Percentiles rank a stretch among this genome's conserved stretches.
These are phyloP conservation scores for Fistulifera pelliculosa DNA, from an alignment of 108 stramenopile genomes.

Conservation along the genomic window DNA sequence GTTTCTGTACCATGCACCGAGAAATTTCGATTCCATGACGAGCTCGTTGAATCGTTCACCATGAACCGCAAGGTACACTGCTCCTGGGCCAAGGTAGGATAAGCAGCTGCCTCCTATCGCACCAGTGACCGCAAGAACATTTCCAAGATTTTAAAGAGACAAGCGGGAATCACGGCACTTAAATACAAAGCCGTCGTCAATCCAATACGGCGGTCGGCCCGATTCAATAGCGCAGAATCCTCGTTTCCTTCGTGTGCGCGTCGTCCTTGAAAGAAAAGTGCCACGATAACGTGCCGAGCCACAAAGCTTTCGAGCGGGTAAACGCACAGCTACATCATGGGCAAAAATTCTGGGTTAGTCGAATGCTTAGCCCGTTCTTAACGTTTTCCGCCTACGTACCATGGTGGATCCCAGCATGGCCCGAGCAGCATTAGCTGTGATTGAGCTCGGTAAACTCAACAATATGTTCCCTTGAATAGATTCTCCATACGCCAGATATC, in stretches of 20 bases:
- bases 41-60: constrained; percentile 60
- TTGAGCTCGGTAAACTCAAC: constrained; percentile 28
- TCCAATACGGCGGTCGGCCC: constrained; percentile 57
- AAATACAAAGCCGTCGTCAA: constrained; percentile 62
- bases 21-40: constrained; percentile 31
- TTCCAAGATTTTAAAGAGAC: constrained; percentile 36
- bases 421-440: constrained; percentile 40
- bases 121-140: constrained; percentile 45
- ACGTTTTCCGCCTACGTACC: constrained; percentile 3
- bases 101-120: constrained; percentile 59
- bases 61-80: constrained; percentile 69
- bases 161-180: constrained; percentile 55
- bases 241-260: constrained; percentile 75
- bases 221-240: constrained; percentile 57
- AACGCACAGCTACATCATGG: constrained; percentile 60
- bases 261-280: constrained; percentile 62
- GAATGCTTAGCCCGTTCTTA: too few species aligned
- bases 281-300: constrained; percentile 68
- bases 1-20: constrained; percentile 4
- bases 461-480: constrained; percentile 60
- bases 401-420: constrained; percentile 54
- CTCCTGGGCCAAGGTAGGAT: constrained; percentile 75
- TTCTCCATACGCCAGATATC: constrained; percentile 59
- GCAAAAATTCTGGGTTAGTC: too few species aligned
- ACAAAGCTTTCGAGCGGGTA: constrained; percentile 82